These are phyloP conservation scores for Polytolypa hystricis DNA, from an alignment of 2,329 filamentous ascomycete species.

Conservation along the genomic window DNA sequence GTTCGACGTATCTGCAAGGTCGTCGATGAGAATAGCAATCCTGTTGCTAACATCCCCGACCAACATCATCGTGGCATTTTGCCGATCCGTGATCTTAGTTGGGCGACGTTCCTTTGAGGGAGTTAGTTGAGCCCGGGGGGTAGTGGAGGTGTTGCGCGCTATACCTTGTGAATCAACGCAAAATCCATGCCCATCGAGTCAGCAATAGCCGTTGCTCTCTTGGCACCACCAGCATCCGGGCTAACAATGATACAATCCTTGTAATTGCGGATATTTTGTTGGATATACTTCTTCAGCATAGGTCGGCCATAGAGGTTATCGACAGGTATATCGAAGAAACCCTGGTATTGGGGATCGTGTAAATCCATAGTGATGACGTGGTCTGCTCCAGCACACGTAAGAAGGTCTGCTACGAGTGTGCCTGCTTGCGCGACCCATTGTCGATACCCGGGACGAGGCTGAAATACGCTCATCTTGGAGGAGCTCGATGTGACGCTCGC, in stretches of 20 bases:
- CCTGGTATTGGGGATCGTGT: slow-evolving; percentile 92
- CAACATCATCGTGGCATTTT: slow-evolving; percentile 79
- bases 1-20: slow-evolving; percentile 90
- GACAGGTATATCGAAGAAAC: slow-evolving; percentile 97
- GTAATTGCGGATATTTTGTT: slow-evolving; percentile 73
- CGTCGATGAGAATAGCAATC: slow-evolving; percentile 83
- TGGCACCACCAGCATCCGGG: slow-evolving; percentile 91
- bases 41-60: slow-evolving; percentile 75
- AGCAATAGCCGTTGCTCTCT: slow-evolving; percentile 88
- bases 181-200: slow-evolving; percentile 91
- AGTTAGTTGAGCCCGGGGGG: slow-evolving; percentile 17
- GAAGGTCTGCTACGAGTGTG: slow-evolving; percentile 82
- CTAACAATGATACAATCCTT: slow-evolving; percentile 85
- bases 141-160: slow-evolving; percentile 4
- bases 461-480: slow-evolving; percentile 50
- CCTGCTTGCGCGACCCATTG: slow-evolving; percentile 98
- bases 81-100: slow-evolving; percentile 74
- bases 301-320: slow-evolving; percentile 78
- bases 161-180: slow-evolving; percentile 94
- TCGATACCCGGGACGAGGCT: slow-evolving; percentile 86
- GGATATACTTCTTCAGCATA: slow-evolving; percentile 52
- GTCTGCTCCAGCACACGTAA: slow-evolving; percentile 91
- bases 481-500: slow-evolving; percentile 43
- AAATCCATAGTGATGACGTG: slow-evolving; percentile 98
- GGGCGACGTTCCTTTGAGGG: slow-evolving; percentile 65